A percentile compares a stretch with the other conserved stretches of the same genome.
phyloP scores from a whole-genome alignment of 495 filamentous ascomycete species.

The Hyaloscypha bicolor region DNA sequence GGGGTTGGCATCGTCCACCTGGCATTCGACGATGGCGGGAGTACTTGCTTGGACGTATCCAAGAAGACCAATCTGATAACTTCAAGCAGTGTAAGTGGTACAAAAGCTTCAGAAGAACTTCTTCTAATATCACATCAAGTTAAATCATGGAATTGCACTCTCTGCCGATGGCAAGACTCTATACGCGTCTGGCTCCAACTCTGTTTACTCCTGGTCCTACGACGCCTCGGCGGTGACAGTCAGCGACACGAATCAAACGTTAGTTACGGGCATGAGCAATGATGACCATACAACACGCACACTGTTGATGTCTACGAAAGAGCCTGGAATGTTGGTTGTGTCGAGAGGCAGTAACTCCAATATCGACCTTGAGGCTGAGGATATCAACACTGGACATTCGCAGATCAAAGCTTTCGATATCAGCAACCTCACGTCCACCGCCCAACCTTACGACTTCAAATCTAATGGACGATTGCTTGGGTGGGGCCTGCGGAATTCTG shows the following conservation, averaged over 20 bases:
- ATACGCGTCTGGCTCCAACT: constrained; percentile 60
- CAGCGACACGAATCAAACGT: constrained; percentile 40
- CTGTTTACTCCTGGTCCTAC: constrained; percentile 65
- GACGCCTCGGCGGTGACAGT: constrained; percentile 47
- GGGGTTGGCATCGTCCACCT: constrained; percentile 57
- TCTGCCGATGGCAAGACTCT: constrained; percentile 62
- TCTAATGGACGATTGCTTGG: constrained; percentile 61
- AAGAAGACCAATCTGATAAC: constrained; percentile 42
- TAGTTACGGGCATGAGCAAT: constrained; percentile 62
- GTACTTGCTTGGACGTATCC: constrained; percentile 49
- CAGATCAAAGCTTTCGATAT: constrained; percentile 71
- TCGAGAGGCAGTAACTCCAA: constrained; percentile 65
- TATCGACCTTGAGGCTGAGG: constrained; percentile 52
- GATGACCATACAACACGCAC: constrained; percentile 66
- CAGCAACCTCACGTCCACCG: constrained; percentile 29
- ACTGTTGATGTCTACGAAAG: constrained; percentile 53
- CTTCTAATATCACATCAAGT: constrained; percentile 33
- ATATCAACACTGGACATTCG: constrained; percentile 54
- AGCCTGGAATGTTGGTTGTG: constrained; percentile 53
- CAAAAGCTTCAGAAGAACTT: constrained; percentile 12
- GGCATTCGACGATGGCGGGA: constrained; percentile 49
- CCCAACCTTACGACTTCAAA: constrained; percentile 42
- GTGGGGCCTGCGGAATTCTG: constrained; percentile 73
- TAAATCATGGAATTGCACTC: constrained; percentile 70
- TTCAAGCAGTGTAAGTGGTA: constrained; percentile 42